These are phyloP conservation scores for Pseudocercospora vitis DNA, from an alignment of 2,329 filamentous ascomycete species.

Conservation along the genomic window DNA sequence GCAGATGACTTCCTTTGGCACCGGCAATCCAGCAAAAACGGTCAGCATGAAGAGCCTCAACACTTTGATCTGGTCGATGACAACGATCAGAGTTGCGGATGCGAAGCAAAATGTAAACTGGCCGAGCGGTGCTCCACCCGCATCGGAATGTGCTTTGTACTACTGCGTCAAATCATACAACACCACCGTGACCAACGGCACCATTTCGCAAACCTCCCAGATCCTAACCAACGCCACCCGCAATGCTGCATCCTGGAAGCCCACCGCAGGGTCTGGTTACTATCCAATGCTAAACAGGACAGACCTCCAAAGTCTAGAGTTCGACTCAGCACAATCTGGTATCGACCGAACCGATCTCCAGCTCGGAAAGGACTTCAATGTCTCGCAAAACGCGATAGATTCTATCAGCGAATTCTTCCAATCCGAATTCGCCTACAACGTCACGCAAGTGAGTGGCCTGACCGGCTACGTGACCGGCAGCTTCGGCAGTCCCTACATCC, in stretches of 20 bases:
- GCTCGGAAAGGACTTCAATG: conserved; percentile 13
- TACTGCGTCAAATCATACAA: conserved; percentile 23
- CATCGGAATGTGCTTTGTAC: conserved; percentile 19
- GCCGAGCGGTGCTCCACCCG: not conserved
- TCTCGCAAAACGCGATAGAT: conserved; percentile 17
- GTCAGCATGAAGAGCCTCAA: conserved; percentile 5
- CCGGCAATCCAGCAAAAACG: conserved; percentile 1
- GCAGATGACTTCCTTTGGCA: conserved; percentile 12
- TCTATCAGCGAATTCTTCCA: conserved; percentile 15
- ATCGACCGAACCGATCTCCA: conserved; percentile 13
- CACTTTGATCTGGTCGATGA: conserved; percentile 15
- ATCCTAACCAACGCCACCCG: not conserved
- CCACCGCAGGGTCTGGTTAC: not conserved
- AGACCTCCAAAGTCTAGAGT: not conserved
- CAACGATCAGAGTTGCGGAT: not conserved
- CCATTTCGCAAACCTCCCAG: not conserved
- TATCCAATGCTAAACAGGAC: not conserved
- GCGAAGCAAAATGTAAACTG: not conserved
- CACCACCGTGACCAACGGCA: conserved; percentile 6
- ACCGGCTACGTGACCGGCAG: conserved; percentile 13
- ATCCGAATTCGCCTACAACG: conserved; percentile 1
- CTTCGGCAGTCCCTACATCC: not conserved
- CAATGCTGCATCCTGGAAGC: not conserved
- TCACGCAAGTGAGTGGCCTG: not conserved
- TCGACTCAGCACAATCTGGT: not conserved